phyloP scores from a whole-genome alignment of 805 yeast genomes.

The Sporopachydermia lactativora region DNA sequence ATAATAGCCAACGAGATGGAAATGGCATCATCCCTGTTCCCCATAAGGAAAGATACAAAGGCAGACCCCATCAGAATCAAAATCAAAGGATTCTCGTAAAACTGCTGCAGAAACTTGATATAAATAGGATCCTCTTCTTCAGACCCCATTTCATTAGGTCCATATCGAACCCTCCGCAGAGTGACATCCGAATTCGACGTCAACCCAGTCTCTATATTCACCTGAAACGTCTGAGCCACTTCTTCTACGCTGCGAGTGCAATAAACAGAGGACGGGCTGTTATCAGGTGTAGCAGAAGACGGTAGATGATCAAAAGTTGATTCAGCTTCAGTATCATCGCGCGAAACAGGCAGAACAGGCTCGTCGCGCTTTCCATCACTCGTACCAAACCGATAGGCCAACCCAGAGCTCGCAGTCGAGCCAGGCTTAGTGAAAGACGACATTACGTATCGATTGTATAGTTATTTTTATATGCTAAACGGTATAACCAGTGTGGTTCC shows the following conservation, averaged over 20 bases:
- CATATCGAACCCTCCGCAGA: constrained; percentile 60
- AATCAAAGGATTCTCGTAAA: constrained; percentile 85
- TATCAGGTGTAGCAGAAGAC: background rate
- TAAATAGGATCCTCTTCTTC: constrained; percentile 66
- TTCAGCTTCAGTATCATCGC: too few species aligned
- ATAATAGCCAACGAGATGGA: constrained; percentile 83
- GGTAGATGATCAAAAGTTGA: too few species aligned
- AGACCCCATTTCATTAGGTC: constrained; percentile 59
- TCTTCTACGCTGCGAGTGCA: constrained; percentile 53
- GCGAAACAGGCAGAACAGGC: background rate
- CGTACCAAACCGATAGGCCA: background rate
- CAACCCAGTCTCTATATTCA: constrained; percentile 50
- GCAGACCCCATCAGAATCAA: constrained; percentile 85
- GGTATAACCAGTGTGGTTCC: too few species aligned
- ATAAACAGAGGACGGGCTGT: constrained; percentile 45
- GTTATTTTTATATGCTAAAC: too few species aligned
- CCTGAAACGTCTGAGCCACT: constrained; percentile 43
- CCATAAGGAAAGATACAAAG: constrained; percentile 73
- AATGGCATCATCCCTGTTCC: constrained; percentile 93
- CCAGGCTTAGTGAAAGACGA: too few species aligned
- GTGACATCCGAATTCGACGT: constrained; percentile 54
- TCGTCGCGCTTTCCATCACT: background rate
- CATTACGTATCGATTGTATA: too few species aligned
- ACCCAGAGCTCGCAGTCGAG: too few species aligned
- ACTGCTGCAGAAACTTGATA: constrained; percentile 64